Evolutionary conservation across 2,329 filamentous ascomycete species (phyloP).

Genomic region (Cladosporium sp.): DNA sequence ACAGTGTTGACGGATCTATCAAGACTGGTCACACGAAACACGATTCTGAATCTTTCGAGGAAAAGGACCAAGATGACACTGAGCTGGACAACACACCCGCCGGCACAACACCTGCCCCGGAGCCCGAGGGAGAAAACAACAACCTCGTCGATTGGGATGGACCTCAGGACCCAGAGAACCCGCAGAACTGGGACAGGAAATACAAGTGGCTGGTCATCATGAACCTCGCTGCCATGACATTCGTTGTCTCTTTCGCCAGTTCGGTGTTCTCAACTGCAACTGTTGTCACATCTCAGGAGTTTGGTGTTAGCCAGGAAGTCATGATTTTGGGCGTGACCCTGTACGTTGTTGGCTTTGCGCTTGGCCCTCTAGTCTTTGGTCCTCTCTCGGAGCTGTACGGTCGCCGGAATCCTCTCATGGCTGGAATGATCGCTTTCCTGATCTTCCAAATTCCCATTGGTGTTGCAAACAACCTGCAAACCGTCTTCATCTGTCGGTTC

Average conservation of each 20-base stretch:
- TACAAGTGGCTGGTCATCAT: slow-evolving; percentile 43
- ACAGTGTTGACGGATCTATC: neutral
- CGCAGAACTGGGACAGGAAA: slow-evolving; percentile 23
- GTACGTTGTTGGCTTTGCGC: slow-evolving; percentile 39
- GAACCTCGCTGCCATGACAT: slow-evolving; percentile 39
- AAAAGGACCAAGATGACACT: neutral
- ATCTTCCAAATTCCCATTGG: slow-evolving; percentile 55
- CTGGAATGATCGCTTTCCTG: slow-evolving; percentile 45
- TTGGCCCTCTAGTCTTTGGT: slow-evolving; percentile 56
- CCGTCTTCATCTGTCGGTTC: slow-evolving; percentile 53
- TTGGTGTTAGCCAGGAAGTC: slow-evolving; percentile 44
- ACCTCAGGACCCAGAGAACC: slow-evolving; percentile 22
- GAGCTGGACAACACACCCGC: neutral
- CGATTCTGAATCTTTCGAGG: neutral
- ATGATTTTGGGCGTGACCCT: slow-evolving; percentile 48
- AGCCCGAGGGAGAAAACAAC: neutral
- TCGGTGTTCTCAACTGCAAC: slow-evolving; percentile 45
- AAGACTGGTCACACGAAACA: neutral
- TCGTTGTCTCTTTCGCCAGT: slow-evolving; percentile 47
- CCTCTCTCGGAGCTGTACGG: slow-evolving; percentile 58
- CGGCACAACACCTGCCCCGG: neutral
- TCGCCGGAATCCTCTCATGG: slow-evolving; percentile 45
- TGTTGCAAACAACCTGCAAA: slow-evolving; percentile 50
- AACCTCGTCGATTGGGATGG: slow-evolving; percentile 20
- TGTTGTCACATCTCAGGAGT: slow-evolving; percentile 37